Evolutionary conservation across 2,329 filamentous ascomycete genomes (phyloP).

Genomic region (Claviceps spartinae): DNA sequence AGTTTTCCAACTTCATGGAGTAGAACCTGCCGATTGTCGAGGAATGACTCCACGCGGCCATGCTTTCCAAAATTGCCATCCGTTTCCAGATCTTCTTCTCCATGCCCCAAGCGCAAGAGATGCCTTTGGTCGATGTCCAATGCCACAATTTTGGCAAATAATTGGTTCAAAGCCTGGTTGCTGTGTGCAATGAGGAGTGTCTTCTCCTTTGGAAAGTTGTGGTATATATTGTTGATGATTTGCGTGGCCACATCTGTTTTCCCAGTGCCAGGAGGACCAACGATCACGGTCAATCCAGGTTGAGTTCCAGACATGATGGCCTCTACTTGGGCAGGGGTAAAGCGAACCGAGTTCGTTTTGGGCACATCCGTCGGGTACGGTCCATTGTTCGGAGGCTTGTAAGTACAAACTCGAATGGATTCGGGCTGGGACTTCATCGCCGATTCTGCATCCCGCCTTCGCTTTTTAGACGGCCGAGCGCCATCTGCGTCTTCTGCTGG

Average conservation of each 20-base stretch:
- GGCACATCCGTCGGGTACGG: conserved; percentile 79
- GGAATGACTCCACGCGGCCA: conserved; percentile 86
- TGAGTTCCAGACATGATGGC: conserved; percentile 90
- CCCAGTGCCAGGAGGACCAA: conserved; percentile 89
- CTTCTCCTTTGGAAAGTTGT: conserved; percentile 88
- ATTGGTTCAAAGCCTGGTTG: conserved; percentile 92
- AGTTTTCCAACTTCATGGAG: conserved; percentile 76
- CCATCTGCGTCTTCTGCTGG: conserved; percentile 35
- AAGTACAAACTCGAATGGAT: conserved; percentile 72
- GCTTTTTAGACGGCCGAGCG: conserved; percentile 65
- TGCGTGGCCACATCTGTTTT: conserved; percentile 99
- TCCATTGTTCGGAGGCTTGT: conserved; percentile 75
- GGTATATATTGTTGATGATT: conserved; percentile 97
- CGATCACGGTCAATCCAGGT: conserved; percentile 82
- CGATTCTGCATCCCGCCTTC: conserved; percentile 64
- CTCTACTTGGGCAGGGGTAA: conserved; percentile 82
- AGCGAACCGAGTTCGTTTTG: conserved; percentile 70
- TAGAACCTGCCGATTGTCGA: conserved; percentile 70
- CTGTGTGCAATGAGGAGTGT: conserved; percentile 91
- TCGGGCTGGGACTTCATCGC: conserved; percentile 48
- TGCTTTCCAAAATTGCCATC: conserved; percentile 85
- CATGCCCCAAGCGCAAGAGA: conserved; percentile 80
- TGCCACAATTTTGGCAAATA: conserved; percentile 96
- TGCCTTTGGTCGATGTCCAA: conserved; percentile 93
- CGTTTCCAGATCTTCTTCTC: conserved; percentile 84